Evolutionary conservation across 331 rosid genomes (phyloP).

Genomic region (Saraca asoca): DNA sequence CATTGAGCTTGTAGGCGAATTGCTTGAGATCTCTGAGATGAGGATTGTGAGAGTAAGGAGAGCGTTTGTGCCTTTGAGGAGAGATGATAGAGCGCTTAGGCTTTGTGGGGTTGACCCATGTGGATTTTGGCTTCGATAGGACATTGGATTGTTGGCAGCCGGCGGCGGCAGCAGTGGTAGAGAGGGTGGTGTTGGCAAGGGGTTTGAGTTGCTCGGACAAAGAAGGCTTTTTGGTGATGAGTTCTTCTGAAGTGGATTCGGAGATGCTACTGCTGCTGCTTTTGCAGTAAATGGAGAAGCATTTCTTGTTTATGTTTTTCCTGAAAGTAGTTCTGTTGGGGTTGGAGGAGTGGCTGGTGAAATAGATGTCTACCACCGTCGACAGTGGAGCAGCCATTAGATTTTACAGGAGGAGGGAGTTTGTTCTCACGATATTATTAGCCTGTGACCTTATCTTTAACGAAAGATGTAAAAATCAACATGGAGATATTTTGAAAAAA

Average conservation of each 20-base stretch:
- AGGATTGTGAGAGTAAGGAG: constrained; percentile 57
- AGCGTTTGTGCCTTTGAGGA: constrained; percentile 68
- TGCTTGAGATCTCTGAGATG: constrained; percentile 56
- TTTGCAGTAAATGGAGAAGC: constrained; percentile 35
- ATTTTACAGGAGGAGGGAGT: background rate
- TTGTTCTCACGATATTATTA: background rate
- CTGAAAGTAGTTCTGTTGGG: constrained; percentile 52
- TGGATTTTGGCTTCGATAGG: constrained; percentile 73
- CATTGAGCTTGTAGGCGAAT: constrained; percentile 65
- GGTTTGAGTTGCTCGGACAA: constrained; percentile 84
- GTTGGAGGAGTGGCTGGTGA: constrained; percentile 46
- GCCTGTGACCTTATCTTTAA: constrained; percentile 22
- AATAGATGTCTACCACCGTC: constrained; percentile 51
- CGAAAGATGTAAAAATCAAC: no score
- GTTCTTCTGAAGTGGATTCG: constrained; percentile 41
- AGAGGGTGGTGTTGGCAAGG: constrained; percentile 54
- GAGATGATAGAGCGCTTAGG: constrained; percentile 69
- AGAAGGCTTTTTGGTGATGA: constrained; percentile 46
- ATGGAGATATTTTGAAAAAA: no score
- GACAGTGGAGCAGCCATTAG: constrained; percentile 74
- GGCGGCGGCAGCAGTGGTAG: no score
- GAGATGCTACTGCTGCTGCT: constrained; percentile 38
- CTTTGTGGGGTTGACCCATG: constrained; percentile 88
- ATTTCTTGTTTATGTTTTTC: constrained; percentile 36
- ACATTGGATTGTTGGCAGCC: constrained; percentile 43